These are phyloP conservation scores for Echinochloa phyllopogon DNA, from an alignment of 176 grass and related monocot genomes.

Conservation along the genomic window DNA sequence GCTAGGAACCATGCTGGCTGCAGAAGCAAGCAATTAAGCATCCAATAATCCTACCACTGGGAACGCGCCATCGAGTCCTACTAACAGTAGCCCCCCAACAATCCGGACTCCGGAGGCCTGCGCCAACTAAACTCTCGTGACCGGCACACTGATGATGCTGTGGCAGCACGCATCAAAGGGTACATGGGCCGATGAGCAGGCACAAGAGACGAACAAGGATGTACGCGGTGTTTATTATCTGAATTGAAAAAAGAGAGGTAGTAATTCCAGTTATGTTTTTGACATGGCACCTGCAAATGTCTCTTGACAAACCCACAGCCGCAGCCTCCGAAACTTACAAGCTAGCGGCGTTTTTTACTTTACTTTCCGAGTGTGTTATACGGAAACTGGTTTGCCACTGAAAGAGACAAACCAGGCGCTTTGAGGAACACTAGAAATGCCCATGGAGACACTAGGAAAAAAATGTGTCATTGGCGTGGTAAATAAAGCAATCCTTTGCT, in stretches of 20 bases:
- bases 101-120: background rate
- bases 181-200: background rate
- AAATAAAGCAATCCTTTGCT: background rate
- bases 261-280: background rate
- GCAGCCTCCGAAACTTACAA: too few relatives aligned
- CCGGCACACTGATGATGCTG: background rate
- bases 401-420: background rate
- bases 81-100: constrained; percentile 42
- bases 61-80: constrained; percentile 31
- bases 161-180: constrained; percentile 2
- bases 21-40: constrained; percentile 60
- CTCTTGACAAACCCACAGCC: too few relatives aligned
- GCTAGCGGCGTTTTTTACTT: too few relatives aligned
- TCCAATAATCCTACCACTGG: constrained; percentile 43
- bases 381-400: background rate
- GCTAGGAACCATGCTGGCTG: constrained; percentile 32
- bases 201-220: background rate
- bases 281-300: background rate
- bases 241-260: background rate
- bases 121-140: constrained; percentile 32
- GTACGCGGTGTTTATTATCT: background rate
- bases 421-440: background rate
- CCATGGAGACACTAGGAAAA: background rate
- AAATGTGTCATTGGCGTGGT: background rate
- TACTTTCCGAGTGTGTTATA: background rate